Conservation (phyloP, 1,284 basidiomycete species). For the Puccinia novopanici region DNA sequence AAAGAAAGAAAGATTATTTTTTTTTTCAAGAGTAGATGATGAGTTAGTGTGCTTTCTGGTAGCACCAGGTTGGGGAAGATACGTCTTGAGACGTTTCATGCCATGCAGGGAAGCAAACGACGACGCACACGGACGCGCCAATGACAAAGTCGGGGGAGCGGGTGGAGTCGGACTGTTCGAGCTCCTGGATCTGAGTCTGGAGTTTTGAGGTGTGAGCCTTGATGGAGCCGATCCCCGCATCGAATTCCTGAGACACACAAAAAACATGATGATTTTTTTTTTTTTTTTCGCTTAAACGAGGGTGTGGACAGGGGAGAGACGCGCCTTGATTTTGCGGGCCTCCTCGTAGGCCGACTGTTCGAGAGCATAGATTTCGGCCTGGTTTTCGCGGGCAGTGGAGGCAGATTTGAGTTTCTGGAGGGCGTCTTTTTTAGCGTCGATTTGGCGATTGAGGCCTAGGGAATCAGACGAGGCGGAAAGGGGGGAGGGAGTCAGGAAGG, state of each 20-base stretch:
- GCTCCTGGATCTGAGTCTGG: slow-evolving; percentile 31
- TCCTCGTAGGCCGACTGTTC: slow-evolving; percentile 48
- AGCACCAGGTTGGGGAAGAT: too few species aligned
- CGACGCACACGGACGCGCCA: slow-evolving; percentile 34
- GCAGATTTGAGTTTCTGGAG: slow-evolving; percentile 46
- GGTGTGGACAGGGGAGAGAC: not conserved
- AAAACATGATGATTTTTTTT: not conserved
- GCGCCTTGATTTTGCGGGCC: slow-evolving; percentile 44
- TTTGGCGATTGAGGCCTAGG: slow-evolving; percentile 37
- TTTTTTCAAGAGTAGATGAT: not conserved
- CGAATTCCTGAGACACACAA: slow-evolving; percentile 21
- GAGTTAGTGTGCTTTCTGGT: too few species aligned
- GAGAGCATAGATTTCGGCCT: slow-evolving; percentile 38
- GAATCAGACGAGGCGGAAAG: not conserved
- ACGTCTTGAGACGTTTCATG: too few species aligned
- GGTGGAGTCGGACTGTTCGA: slow-evolving; percentile 43
- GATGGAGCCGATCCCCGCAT: slow-evolving; percentile 23
- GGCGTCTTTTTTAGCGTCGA: slow-evolving; percentile 46
- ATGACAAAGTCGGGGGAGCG: slow-evolving; percentile 37
- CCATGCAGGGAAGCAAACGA: too few species aligned
- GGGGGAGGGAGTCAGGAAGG: not conserved
- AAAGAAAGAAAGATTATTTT: not conserved
- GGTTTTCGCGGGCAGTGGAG: slow-evolving; percentile 45
- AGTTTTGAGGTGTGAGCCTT: slow-evolving; percentile 35
- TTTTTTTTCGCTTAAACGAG: too few species aligned